Base-by-base conservation (phyloP, 176 grass and related monocot species). In the Carex littledalei region DNA sequence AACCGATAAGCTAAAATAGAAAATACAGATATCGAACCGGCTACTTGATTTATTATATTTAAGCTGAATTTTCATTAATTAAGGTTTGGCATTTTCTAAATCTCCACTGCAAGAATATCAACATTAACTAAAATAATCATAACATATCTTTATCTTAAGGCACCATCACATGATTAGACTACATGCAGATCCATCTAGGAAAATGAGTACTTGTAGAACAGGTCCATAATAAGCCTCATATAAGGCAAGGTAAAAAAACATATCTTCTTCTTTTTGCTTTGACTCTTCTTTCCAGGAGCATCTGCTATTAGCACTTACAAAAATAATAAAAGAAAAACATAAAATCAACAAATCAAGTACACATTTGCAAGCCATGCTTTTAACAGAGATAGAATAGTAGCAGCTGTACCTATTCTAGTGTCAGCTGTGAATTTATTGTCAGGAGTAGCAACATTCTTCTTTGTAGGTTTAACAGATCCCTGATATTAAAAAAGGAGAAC, bases 251-350 rank as follows among this genome's bases (percentile, higher is more conserved):
- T 29, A 32, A 75, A 77, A 77, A 70, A 56, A 87, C 92, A 73
- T 92, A 94, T 90, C 92, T 94, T 92, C 83, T 20, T 86, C 65
- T 18, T 85, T 80, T 63, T 15, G 68, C 84, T 84, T 66, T 86
- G 69, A 70, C 85, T 88, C 67, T 69, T 88, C 81, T 86, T 88
- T 67, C 64, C 24, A 22, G 41, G 84, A 83, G 62, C 74, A 68
- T 71, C 81, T 37, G 43, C 59, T 32, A 62, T 49, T 82, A 78
- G 81, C 47, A 74, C 88, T 86, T 76, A 52, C 9, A 53, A 53
- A 76, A 53, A 53, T 43, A 54, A 53, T 75, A 75, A 29, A 76
- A 76, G 21, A 15, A 15, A 53, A 7, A 50, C 37, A 73, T 73
- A 24, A 53, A 76, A 76, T 76, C 54, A 76, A 26, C 20, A 54